These are phyloP conservation scores for Tolypocladium capitatum DNA, from an alignment of 2,329 filamentous ascomycete genomes.

Conservation along the genomic window DNA sequence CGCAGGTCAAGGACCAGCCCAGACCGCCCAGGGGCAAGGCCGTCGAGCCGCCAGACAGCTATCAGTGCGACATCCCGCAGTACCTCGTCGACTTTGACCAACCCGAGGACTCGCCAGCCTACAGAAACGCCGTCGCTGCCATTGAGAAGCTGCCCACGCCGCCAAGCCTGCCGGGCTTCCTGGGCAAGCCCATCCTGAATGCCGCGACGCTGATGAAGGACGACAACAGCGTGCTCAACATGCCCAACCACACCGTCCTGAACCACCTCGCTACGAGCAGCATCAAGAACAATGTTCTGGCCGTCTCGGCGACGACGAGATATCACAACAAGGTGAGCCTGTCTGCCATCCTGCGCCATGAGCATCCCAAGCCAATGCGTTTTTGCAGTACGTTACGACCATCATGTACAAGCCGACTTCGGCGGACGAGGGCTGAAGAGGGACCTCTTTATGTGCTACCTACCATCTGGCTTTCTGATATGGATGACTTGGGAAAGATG, in stretches of 20 bases:
- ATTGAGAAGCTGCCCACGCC: conserved; percentile 72
- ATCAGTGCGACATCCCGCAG: conserved; percentile 63
- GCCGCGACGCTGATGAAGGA: conserved; percentile 87
- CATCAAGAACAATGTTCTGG: conserved; percentile 91
- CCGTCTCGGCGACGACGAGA: conserved; percentile 91
- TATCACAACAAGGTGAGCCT: conserved; percentile 78
- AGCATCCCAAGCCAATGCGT: neutral
- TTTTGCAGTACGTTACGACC: conserved; percentile 75
- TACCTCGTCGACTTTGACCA: conserved; percentile 82
- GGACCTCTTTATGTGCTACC: neutral
- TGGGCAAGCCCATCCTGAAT: conserved; percentile 91
- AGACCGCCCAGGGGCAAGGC: conserved; percentile 39
- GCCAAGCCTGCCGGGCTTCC: conserved; percentile 75
- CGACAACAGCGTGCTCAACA: conserved; percentile 90
- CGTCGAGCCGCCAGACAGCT: conserved; percentile 43
- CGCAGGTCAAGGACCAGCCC: conserved; percentile 25
- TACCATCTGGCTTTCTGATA: neutral
- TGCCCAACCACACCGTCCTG: conserved; percentile 93
- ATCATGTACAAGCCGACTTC: conserved; percentile 91
- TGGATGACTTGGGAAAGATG: neutral
- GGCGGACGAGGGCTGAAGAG: conserved; percentile 30
- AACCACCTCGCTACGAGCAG: conserved; percentile 96
- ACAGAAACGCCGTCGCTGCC: conserved; percentile 60
- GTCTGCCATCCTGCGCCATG: neutral
- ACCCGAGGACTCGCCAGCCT: conserved; percentile 61